A percentile compares a stretch with the other conserved stretches of the same genome.
phyloP scores from a whole-genome alignment of 1,284 basidiomycete genomes.

The Fomitiporia mediterranea region DNA sequence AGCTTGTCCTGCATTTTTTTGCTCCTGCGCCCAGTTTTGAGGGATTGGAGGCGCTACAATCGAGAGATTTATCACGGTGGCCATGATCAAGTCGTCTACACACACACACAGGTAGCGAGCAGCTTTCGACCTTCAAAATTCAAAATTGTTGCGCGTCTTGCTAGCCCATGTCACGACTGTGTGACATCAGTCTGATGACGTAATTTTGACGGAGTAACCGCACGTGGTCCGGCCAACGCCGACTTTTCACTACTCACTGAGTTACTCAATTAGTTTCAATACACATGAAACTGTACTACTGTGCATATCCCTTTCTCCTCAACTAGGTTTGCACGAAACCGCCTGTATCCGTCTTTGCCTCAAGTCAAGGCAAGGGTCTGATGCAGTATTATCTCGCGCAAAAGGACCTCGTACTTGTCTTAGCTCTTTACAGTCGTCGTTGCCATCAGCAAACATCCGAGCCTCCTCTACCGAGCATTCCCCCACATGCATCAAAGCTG shows the following conservation, averaged over 20 bases:
- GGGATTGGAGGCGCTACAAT: slow-evolving; percentile 16
- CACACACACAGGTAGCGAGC: no score
- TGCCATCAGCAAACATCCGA: slow-evolving; percentile 6
- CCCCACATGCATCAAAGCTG: neutral
- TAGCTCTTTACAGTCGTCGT: neutral
- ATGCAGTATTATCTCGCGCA: neutral
- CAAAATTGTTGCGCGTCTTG: neutral
- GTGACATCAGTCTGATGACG: no score
- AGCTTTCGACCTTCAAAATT: neutral
- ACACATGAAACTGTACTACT: no score
- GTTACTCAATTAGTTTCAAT: no score
- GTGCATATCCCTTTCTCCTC: no score
- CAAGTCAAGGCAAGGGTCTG: neutral
- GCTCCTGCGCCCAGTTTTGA: slow-evolving; percentile 9
- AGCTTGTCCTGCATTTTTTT: slow-evolving; percentile 6
- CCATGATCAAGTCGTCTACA: slow-evolving; percentile 18
- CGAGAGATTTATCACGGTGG: slow-evolving; percentile 18
- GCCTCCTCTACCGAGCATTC: neutral
- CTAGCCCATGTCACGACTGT: neutral
- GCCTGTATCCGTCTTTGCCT: neutral
- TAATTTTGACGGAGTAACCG: neutral
- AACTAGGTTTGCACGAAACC: neutral
- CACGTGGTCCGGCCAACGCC: no score
- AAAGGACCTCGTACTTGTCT: neutral
- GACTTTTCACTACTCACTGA: no score